Base-by-base conservation (phyloP, 2,329 filamentous ascomycete genomes). In the Boeremia exigua region DNA sequence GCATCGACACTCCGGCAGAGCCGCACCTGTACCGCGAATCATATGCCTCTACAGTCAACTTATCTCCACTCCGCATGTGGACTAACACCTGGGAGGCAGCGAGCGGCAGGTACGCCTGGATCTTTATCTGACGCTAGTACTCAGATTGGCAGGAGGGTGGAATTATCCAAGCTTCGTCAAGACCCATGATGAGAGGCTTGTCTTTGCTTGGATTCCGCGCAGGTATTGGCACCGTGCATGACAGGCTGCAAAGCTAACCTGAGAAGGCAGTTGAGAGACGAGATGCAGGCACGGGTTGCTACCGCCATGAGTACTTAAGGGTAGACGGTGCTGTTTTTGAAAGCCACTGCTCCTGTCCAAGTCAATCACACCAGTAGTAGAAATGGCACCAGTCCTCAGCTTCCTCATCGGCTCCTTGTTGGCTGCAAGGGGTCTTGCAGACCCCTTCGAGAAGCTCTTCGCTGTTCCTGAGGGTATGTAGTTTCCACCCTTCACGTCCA, bases 371-470 rank as follows among this genome's bases (percentile, higher is more conserved):
- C 48, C 43, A 28, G 57, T 51, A 45, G 56, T 48, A 59, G 44
- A 56, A 17, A 68, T 68, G 65, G 62, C 65, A 50, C 65, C 63
- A 28, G 49, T 68, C 33, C 59, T 66, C 29, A 57, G 62, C 23
- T 59, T 68, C 59, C 45, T 69, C 36, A 59, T 67, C 37, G 59
- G 62, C 57, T 68, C 65, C 25, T 48, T 69, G 48, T 51, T 69
- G 62, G 63, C 65, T 19, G 58, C 59, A 23, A 52, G 48, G 25
- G 59, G 55, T 30, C 58, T 69, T 43, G 66, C 66, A 19, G 59
- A 68, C 49, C 65, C 65, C 7, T 69, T 69, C 27, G 67, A 69
- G 51, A 68, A 66, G 61, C 60, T 69, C 1, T 59, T 62, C 27
- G 45, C 45, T 25, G 54, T 65, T 47, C 67, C 67, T 2, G 60